Percentiles rank a stretch among this genome's conserved stretches.
Conservation (phyloP, 352 stramenopile species). For the Phytopythium litorale region DNA sequence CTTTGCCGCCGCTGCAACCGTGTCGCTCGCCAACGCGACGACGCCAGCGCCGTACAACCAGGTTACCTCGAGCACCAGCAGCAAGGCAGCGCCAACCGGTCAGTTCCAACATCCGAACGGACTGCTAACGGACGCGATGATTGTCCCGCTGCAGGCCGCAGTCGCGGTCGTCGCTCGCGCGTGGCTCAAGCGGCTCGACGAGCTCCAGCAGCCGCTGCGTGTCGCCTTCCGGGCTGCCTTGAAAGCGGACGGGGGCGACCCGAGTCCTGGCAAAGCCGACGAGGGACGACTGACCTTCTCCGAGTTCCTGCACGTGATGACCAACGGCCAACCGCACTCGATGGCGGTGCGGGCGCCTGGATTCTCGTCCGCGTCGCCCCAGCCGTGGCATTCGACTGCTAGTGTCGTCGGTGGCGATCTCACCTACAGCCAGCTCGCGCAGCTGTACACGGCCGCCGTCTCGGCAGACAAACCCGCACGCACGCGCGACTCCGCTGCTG, state of each 20-base stretch:
- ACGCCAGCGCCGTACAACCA: conserved; percentile 23
- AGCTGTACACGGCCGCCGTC: conserved; percentile 20
- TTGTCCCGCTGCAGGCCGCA: conserved; percentile 32
- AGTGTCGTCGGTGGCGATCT: conserved; percentile 4
- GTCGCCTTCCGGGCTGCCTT: conserved; percentile 25
- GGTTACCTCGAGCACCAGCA: background rate
- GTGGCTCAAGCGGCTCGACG: conserved; percentile 25
- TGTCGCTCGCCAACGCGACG: conserved; percentile 24
- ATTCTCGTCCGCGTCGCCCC: background rate
- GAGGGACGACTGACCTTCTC: conserved; percentile 23
- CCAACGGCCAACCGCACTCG: conserved; percentile 6
- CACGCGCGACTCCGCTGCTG: background rate
- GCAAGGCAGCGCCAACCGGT: background rate
- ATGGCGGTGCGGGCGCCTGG: background rate
- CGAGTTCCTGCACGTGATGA: conserved; percentile 38
- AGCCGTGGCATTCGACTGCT: background rate
- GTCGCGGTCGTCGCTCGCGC: conserved; percentile 21
- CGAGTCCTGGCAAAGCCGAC: background rate
- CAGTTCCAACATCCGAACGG: conserved; percentile 14
- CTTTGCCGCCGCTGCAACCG: conserved; percentile 14
- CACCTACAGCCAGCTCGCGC: conserved; percentile 17
- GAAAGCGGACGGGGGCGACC: background rate
- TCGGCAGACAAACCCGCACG: background rate
- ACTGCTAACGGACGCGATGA: conserved; percentile 22
- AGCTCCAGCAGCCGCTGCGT: conserved; percentile 17